These are phyloP conservation scores for Stipa capillata DNA, from an alignment of 176 grass and related monocot genomes.

Conservation along the genomic window DNA sequence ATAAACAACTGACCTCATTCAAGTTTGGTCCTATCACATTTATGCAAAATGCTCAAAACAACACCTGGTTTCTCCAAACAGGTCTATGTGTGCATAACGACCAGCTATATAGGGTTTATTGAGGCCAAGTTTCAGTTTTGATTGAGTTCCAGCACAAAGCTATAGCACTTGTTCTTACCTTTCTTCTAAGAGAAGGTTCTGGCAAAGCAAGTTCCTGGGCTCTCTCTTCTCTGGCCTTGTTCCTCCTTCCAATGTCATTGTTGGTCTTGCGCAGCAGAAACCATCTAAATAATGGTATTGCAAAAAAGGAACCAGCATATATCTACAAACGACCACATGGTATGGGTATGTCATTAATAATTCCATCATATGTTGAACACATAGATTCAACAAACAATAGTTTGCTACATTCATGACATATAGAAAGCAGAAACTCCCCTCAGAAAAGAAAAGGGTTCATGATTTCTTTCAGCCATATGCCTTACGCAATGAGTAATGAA, in stretches of 20 bases:
- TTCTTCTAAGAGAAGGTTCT: constrained; percentile 65
- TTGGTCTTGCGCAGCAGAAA: constrained; percentile 67
- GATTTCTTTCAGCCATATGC: constrained; percentile 5
- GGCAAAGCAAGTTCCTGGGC: constrained; percentile 56
- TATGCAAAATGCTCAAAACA: not conserved
- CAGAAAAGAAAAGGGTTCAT: not conserved
- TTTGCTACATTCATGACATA: constrained; percentile 19
- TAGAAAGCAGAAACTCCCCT: not conserved
- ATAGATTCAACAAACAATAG: not conserved
- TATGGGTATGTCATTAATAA: constrained; percentile 21
- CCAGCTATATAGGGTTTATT: not conserved
- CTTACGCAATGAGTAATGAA: not conserved
- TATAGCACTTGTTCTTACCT: constrained; percentile 44
- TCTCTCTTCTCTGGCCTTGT: constrained; percentile 63
- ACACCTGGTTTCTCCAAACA: constrained; percentile 9
- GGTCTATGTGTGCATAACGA: not conserved
- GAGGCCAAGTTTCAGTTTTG: not conserved
- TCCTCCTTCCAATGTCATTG: constrained; percentile 62
- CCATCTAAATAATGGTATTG: constrained; percentile 85
- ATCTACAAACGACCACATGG: constrained; percentile 40
- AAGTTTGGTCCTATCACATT: not conserved
- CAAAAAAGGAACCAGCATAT: constrained; percentile 90
- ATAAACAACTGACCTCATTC: not conserved
- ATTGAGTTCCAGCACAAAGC: not conserved
- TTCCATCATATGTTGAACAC: not conserved